Base-by-base conservation (phyloP, 2,329 filamentous ascomycete genomes). In the Neophaeococcomyces aloes region DNA sequence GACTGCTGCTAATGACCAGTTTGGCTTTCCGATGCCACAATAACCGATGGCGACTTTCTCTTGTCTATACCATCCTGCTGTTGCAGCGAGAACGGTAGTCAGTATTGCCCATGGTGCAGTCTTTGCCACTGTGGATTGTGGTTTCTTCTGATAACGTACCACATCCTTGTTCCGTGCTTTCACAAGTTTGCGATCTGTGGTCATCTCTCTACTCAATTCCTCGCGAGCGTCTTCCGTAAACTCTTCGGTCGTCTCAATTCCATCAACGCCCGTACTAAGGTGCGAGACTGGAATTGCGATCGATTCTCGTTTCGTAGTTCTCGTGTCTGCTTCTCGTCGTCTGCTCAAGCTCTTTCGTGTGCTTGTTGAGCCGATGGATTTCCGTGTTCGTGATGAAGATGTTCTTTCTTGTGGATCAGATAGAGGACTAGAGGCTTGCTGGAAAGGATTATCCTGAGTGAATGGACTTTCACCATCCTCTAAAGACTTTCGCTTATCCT, bases 41-140 rank as follows among this genome's bases (percentile, higher is more conserved):
- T 94, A 98, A 27, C 93, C 91, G 15, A 96, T 86, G 13, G 86
- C 83, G n/a, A 94, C 70, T 71, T 96, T 96, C 64, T 98, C 91
- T 59, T 94, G 86, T 38, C 89, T 75, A 68, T 88, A 98, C 76
- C 88, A 91, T 7, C 76, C 76, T 23, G 74, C 82, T 51, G 94
- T 86, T 1, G 81, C 78, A 25, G 75, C 75, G 5, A 91, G 62
- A 7, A 91, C 65, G 0, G 82, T 79, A 15, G 83, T 59, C 2
- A 89, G 60, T 2, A 95, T 69, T 4, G 87, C 76, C 60, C 78
- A 78, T 2, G 89, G 70, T 13, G 86, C 81, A 0, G 77, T 77
- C 46, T 75, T 75, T 25, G 79, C 65, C 18, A 71, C 70, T 7
- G 68, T 61, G 46, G 68, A 69, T 5, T 67, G 61, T 13, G 68